Evolutionary conservation across 495 filamentous ascomycete species (phyloP).

Genomic region (Penicillium mononematosum): DNA sequence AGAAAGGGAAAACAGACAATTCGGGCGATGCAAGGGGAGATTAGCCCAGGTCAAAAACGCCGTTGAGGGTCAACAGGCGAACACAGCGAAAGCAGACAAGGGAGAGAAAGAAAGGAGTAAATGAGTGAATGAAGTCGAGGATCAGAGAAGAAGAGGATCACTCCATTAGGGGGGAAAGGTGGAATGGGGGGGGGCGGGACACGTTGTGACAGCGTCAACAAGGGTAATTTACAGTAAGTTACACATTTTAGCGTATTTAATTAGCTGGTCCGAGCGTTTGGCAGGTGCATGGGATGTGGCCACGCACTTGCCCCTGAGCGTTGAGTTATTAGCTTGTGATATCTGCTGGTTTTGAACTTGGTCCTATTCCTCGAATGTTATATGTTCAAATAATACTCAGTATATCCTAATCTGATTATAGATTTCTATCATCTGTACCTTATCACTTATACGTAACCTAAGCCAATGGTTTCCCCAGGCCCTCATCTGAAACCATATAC

Average conservation of each 20-base stretch:
- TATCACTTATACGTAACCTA: not conserved
- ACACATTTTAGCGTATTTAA: constrained; percentile 2
- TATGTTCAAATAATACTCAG: not conserved
- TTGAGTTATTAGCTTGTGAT: not conserved
- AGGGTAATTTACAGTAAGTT: constrained; percentile 26
- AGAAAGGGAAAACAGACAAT: constrained; percentile 19
- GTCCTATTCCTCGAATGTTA: not conserved
- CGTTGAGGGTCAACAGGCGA: constrained; percentile 28
- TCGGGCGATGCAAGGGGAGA: constrained; percentile 42
- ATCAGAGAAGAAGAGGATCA: constrained; percentile 20
- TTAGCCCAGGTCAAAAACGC: constrained; percentile 32
- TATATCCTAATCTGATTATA: not conserved
- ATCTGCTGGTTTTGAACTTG: not conserved
- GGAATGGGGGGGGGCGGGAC: constrained; percentile 27
- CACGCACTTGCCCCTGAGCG: constrained; percentile 6
- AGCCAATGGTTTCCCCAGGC: not conserved
- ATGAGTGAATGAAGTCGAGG: constrained; percentile 31
- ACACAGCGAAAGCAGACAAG: constrained; percentile 35
- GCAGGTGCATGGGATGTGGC: not conserved
- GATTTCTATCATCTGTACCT: not conserved
- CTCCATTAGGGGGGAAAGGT: constrained; percentile 15
- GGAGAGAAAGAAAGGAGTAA: constrained; percentile 21
- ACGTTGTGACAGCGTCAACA: constrained; percentile 22
- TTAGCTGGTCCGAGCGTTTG: constrained; percentile 1
- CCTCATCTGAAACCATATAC: not conserved